phyloP scores from a whole-genome alignment of 257 asterid species.

The Jasminum sambac region DNA sequence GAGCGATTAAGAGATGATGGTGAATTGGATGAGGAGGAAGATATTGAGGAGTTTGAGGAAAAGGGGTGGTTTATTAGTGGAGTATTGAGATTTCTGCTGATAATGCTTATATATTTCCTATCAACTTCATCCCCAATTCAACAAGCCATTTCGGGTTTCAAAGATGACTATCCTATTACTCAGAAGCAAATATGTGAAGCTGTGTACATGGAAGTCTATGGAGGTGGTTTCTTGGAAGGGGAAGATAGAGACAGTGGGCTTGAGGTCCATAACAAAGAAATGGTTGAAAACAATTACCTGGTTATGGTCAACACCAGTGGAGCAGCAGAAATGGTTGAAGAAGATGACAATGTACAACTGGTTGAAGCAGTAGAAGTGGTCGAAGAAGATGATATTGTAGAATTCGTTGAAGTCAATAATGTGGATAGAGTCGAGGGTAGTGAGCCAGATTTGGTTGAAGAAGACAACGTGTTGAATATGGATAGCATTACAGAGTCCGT shows the following conservation, averaged over 20 bases:
- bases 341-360: not conserved
- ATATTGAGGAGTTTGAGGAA: constrained; percentile 26
- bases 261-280: constrained; percentile 16
- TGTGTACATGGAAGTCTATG: constrained; percentile 23
- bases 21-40: constrained; percentile 35
- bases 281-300: constrained; percentile 17
- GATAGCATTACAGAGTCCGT: not conserved
- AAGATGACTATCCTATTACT: constrained; percentile 31
- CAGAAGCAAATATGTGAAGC: constrained; percentile 39
- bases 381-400: no score
- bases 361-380: no score
- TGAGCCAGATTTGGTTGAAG: not conserved
- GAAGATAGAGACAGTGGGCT: constrained; percentile 20
- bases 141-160: constrained; percentile 27
- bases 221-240: constrained; percentile 23
- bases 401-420: not conserved
- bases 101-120: constrained; percentile 34
- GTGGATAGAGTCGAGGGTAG: not conserved
- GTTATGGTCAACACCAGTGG: constrained; percentile 19
- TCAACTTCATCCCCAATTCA: constrained; percentile 34
- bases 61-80: constrained; percentile 47
- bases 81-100: constrained; percentile 40
- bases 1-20: constrained; percentile 22
- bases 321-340: constrained; percentile 29
- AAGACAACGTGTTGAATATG: not conserved